phyloP scores from a whole-genome alignment of 305 asterid species.

The Lippia alba region DNA sequence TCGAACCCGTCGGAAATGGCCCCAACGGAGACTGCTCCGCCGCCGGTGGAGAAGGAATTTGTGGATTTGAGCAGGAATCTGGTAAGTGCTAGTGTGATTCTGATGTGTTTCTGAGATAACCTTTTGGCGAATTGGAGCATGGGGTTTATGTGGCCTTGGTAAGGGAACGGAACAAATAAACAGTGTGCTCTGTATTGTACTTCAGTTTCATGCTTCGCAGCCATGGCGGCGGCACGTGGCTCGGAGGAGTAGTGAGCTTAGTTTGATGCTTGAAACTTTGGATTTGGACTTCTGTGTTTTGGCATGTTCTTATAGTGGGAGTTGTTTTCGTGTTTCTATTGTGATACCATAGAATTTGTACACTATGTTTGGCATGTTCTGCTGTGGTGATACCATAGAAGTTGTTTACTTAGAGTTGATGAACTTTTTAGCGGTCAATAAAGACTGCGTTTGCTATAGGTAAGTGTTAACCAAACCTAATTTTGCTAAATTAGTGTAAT shows the following conservation, averaged over 20 bases:
- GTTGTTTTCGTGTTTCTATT: too few relatives aligned
- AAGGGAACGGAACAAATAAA: not conserved
- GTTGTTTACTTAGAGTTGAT: too few relatives aligned
- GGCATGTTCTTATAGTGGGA: not conserved
- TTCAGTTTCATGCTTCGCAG: not conserved
- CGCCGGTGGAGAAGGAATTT: not conserved
- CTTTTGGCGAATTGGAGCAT: not conserved
- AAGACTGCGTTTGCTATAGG: too few relatives aligned
- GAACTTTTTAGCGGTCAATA: too few relatives aligned
- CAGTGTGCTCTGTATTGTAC: not conserved
- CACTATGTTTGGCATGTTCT: too few relatives aligned
- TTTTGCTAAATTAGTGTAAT: too few relatives aligned
- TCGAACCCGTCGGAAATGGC: not conserved
- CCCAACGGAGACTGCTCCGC: not conserved
- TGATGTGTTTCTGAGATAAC: not conserved
- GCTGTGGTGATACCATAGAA: too few relatives aligned
- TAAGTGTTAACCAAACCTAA: too few relatives aligned
- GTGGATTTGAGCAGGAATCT: not conserved
- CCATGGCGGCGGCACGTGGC: not conserved
- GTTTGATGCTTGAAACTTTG: not conserved
- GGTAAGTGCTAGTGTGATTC: not conserved
- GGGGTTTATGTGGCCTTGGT: not conserved
- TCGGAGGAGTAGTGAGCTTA: too few relatives aligned
- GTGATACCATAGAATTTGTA: too few relatives aligned
- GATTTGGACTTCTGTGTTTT: too few relatives aligned